Evolutionary conservation across 1,139 yeast species (phyloP).

Genomic region (Saccharomycopsis crataegensis): DNA sequence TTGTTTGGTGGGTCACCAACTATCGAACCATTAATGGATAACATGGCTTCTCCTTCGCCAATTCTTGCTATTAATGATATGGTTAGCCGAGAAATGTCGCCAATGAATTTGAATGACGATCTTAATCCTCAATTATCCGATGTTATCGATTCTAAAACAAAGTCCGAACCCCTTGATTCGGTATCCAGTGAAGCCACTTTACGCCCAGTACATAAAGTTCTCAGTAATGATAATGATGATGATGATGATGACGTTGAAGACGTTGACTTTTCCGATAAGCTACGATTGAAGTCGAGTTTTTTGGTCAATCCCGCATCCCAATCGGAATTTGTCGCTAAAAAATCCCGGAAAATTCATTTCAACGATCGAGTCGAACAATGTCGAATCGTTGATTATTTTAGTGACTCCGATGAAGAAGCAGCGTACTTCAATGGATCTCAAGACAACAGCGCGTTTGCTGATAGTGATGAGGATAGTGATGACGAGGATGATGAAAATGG

Average conservation of each 20-base stretch:
- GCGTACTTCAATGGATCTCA: constrained; percentile 28
- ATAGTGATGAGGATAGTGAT: constrained; percentile 27
- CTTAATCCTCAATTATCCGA: too few species aligned
- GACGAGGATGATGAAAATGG: constrained; percentile 57
- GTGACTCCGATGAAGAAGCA: constrained; percentile 28
- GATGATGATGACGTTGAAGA: not conserved
- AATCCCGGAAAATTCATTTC: constrained; percentile 72
- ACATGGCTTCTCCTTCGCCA: too few species aligned
- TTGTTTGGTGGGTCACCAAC: constrained; percentile 17
- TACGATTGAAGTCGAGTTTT: constrained; percentile 12
- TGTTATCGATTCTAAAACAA: too few species aligned
- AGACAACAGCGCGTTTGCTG: constrained; percentile 29
- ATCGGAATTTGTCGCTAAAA: constrained; percentile 24
- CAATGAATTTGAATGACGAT: not conserved
- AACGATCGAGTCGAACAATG: constrained; percentile 93
- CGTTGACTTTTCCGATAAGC: not conserved
- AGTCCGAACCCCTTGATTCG: too few species aligned
- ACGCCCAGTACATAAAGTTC: not conserved
- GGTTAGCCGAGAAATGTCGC: constrained; percentile 3
- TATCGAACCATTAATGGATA: not conserved
- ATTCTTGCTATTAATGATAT: not conserved
- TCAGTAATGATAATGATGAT: constrained; percentile 5
- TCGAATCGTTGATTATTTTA: constrained; percentile 52
- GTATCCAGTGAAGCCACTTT: too few species aligned
- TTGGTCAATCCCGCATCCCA: constrained; percentile 17